phyloP scores from a whole-genome alignment of 306 rosid species.

The Casuarina glauca region DNA sequence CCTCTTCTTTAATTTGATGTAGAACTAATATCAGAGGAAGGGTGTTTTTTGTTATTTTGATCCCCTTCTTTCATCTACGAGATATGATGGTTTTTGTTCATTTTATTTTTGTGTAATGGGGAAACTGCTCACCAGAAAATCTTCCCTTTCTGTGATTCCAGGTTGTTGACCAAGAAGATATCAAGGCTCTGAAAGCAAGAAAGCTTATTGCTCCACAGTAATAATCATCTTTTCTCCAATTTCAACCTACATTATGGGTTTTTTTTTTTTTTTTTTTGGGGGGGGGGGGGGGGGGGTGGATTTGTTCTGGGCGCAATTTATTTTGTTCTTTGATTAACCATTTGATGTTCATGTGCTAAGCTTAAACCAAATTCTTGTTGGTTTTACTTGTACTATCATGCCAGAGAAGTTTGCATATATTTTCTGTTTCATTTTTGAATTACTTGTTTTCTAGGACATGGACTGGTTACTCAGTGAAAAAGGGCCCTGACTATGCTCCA shows the following conservation, averaged over 20 bases:
- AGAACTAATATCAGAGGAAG: not conserved
- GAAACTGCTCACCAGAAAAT: slow-evolving; percentile 22
- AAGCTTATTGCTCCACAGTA: slow-evolving; percentile 77
- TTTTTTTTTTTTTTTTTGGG: no score
- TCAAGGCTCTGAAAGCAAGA: slow-evolving; percentile 71
- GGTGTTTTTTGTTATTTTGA: no score
- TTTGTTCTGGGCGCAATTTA: not conserved
- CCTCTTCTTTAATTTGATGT: not conserved
- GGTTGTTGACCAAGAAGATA: slow-evolving; percentile 60
- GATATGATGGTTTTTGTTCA: not conserved
- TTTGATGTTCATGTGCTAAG: not conserved
- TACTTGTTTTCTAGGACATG: slow-evolving; percentile 51
- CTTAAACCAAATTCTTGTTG: not conserved
- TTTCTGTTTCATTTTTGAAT: slow-evolving; percentile 5
- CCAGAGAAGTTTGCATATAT: slow-evolving; percentile 6
- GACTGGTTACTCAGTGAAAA: slow-evolving; percentile 69
- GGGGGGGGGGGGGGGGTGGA: no score
- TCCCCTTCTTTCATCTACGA: no score
- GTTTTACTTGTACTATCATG: not conserved
- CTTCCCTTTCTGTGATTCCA: slow-evolving; percentile 34
- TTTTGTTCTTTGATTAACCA: not conserved
- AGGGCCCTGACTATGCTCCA: slow-evolving; percentile 81
- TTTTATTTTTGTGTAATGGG: not conserved
- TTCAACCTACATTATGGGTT: no score
- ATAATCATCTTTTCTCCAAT: slow-evolving; percentile 13